A percentile compares a stretch with the other conserved stretches of the same genome.
Evolutionary conservation across 306 rosid genomes (phyloP).

Genomic region (Cicer arietinum): DNA sequence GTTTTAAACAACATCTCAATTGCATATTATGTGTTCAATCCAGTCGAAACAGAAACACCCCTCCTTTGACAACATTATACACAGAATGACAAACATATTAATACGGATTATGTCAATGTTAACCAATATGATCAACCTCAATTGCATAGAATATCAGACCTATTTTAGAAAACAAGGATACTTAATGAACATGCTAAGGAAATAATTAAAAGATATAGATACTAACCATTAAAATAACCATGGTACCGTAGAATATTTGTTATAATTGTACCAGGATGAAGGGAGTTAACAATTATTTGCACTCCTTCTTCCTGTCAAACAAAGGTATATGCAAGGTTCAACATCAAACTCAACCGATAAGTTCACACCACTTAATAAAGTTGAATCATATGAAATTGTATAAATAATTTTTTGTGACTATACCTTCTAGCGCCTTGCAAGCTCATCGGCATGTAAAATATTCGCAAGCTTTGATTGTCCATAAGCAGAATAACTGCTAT

Average conservation of each 20-base stretch:
- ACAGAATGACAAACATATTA: slow-evolving; percentile 13
- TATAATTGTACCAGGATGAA: slow-evolving; percentile 80
- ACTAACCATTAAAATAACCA: slow-evolving; percentile 60
- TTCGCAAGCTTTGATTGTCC: slow-evolving; percentile 88
- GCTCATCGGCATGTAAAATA: slow-evolving; percentile 80
- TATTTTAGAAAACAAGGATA: slow-evolving; percentile 23
- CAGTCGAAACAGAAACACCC: neutral
- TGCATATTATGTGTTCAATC: slow-evolving; percentile 17
- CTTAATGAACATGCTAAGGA: neutral
- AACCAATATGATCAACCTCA: slow-evolving; percentile 24
- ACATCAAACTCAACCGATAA: slow-evolving; percentile 34
- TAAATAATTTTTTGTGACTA: slow-evolving; percentile 10
- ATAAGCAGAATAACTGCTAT: slow-evolving; percentile 61
- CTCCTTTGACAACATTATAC: slow-evolving; percentile 11
- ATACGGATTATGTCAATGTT: slow-evolving; percentile 22
- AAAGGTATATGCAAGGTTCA: slow-evolving; percentile 10
- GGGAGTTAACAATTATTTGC: slow-evolving; percentile 67
- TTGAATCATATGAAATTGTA: slow-evolving; percentile 30
- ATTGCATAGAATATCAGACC: slow-evolving; percentile 16
- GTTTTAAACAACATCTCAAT: slow-evolving; percentile 12
- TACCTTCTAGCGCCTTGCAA: slow-evolving; percentile 83
- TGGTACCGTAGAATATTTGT: slow-evolving; percentile 72
- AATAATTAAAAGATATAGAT: neutral
- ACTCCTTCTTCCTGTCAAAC: slow-evolving; percentile 74
- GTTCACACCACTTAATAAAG: slow-evolving; percentile 9